Evolutionary conservation across 208 protist genomes (phyloP).

Genomic region (Acanthamoeba royreba): DNA sequence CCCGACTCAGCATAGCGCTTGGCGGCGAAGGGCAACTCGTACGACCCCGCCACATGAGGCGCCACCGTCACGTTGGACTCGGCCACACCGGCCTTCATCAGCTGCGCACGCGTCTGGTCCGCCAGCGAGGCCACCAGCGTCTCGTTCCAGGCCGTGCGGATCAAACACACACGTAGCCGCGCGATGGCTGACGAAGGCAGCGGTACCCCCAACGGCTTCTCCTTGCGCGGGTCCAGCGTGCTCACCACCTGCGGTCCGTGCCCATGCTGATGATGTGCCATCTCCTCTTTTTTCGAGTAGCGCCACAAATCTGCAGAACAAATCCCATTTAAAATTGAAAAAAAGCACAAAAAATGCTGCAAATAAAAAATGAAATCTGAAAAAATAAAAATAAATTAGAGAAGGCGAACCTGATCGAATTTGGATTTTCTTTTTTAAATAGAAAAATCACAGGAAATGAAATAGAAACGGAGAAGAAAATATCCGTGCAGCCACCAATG

Average conservation of each 20-base stretch:
- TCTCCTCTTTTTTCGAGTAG: too few relatives aligned
- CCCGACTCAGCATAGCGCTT: background rate
- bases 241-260: background rate
- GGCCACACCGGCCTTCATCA: background rate
- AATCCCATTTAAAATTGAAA: too few relatives aligned
- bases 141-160: slow-evolving; percentile 42
- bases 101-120: background rate
- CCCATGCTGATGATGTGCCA: too few relatives aligned
- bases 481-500: too few relatives aligned
- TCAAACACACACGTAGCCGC: background rate
- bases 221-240: background rate
- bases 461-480: too few relatives aligned
- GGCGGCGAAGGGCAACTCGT: slow-evolving; percentile 12
- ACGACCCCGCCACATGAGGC: background rate
- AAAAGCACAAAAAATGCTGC: too few relatives aligned
- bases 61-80: background rate
- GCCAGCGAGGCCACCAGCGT: background rate
- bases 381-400: too few relatives aligned
- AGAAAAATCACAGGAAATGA: too few relatives aligned
- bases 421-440: too few relatives aligned
- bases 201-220: background rate
- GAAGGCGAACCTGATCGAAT: too few relatives aligned
- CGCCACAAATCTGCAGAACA: too few relatives aligned
- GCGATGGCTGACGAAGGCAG: background rate
- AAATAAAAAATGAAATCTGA: too few relatives aligned